A percentile compares a stretch with the other conserved stretches of the same genome.
Evolutionary conservation across 352 stramenopile species (phyloP).

Genomic region (Pythium chondricola): DNA sequence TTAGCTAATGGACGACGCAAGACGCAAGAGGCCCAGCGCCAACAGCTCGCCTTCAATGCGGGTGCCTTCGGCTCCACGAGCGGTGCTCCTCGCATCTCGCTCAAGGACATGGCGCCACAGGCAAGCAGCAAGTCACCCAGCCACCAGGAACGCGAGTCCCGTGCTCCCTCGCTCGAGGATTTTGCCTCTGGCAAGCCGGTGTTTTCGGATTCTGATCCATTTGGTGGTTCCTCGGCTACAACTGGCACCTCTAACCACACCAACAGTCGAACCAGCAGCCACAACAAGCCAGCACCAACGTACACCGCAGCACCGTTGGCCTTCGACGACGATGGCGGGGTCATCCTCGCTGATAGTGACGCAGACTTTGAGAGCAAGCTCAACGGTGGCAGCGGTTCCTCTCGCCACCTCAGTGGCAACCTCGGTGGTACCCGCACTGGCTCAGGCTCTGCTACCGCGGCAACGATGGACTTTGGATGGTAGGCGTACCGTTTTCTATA

Average conservation of each 20-base stretch:
- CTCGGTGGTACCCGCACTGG: slow-evolving; percentile 8
- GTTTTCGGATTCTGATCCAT: slow-evolving; percentile 15
- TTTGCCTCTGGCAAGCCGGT: slow-evolving; percentile 35
- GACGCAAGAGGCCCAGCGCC: slow-evolving; percentile 64
- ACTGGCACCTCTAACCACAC: slow-evolving; percentile 14
- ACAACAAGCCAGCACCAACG: not conserved
- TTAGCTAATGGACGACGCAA: slow-evolving; percentile 54
- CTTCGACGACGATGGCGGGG: slow-evolving; percentile 14
- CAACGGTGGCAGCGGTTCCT: slow-evolving; percentile 10
- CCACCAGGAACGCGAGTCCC: slow-evolving; percentile 9
- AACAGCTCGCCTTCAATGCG: slow-evolving; percentile 51
- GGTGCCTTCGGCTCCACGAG: slow-evolving; percentile 35
- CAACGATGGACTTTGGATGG: slow-evolving; percentile 22
- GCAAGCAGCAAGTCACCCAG: not conserved
- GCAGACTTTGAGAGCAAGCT: slow-evolving; percentile 23
- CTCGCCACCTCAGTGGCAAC: slow-evolving; percentile 12
- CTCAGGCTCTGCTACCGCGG: slow-evolving; percentile 1
- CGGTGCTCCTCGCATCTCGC: slow-evolving; percentile 39
- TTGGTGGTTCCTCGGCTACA: slow-evolving; percentile 1
- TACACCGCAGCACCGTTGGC: slow-evolving; percentile 8
- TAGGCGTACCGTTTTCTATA: too few species aligned
- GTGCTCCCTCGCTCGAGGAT: slow-evolving; percentile 36
- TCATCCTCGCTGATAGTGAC: slow-evolving; percentile 14
- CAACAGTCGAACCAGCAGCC: slow-evolving; percentile 2
- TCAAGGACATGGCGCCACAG: slow-evolving; percentile 42